Evolutionary conservation across 2,329 filamentous ascomycete genomes (phyloP).

Genomic region (Sporothrix luriei): DNA sequence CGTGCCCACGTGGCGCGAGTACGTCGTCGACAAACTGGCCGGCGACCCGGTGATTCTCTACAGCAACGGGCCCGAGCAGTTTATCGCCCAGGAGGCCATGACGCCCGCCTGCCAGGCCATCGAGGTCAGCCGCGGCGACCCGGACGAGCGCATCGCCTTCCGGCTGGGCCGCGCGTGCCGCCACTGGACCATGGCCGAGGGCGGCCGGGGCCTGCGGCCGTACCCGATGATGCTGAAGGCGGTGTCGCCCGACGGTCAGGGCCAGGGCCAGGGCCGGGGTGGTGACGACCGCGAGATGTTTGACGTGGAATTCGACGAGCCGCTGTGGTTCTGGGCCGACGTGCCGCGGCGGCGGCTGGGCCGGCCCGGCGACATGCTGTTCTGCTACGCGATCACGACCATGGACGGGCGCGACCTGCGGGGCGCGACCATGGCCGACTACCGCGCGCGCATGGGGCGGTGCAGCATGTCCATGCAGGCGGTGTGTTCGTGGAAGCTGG

Average conservation of each 20-base stretch:
- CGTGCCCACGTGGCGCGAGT: conserved; percentile 75
- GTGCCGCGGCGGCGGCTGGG: conserved; percentile 68
- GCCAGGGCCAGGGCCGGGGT: conserved; percentile 54
- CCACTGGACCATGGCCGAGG: conserved; percentile 76
- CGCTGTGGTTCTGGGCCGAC: conserved; percentile 78
- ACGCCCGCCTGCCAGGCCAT: conserved; percentile 55
- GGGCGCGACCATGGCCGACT: conserved; percentile 55
- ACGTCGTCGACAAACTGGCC: conserved; percentile 64
- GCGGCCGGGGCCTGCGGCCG: conserved; percentile 67
- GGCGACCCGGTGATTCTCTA: conserved; percentile 55
- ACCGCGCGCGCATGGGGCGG: conserved; percentile 48
- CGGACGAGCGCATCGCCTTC: conserved; percentile 67
- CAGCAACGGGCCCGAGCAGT: conserved; percentile 52
- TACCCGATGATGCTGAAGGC: conserved; percentile 72
- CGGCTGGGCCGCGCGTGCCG: conserved; percentile 77
- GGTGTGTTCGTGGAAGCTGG: conserved; percentile 55
- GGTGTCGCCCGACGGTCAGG: conserved; percentile 65
- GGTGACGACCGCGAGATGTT: conserved; percentile 60
- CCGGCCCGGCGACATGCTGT: conserved; percentile 67
- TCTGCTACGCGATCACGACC: conserved; percentile 61
- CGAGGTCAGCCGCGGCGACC: conserved; percentile 55
- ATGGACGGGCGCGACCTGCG: conserved; percentile 52
- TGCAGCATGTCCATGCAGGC: conserved; percentile 51
- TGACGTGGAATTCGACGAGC: conserved; percentile 71
- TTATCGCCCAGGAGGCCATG: conserved; percentile 61